Evolutionary conservation across 352 stramenopile species (phyloP).

Genomic region (Aphanomyces invadans): DNA sequence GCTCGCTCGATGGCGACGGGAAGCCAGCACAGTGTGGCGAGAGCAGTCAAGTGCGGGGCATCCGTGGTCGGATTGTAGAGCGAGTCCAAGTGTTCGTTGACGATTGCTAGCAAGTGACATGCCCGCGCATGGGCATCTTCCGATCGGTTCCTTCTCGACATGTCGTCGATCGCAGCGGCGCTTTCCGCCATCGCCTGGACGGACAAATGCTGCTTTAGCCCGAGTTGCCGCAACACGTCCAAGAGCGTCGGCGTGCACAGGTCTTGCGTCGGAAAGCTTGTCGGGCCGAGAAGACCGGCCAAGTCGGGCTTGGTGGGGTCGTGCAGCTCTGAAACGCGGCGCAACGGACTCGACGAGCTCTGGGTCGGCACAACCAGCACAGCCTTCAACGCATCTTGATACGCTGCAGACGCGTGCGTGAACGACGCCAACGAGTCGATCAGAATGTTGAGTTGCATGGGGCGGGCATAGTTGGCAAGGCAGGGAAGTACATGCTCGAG

Average conservation of each 20-base stretch:
- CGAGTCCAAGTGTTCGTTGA: slow-evolving; percentile 70
- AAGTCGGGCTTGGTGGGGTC: slow-evolving; percentile 62
- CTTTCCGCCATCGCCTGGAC: slow-evolving; percentile 67
- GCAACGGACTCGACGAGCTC: slow-evolving; percentile 35
- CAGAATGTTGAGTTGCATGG: slow-evolving; percentile 1
- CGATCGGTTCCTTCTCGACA: slow-evolving; percentile 28
- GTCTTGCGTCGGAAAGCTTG: slow-evolving; percentile 43
- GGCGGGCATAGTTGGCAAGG: slow-evolving; percentile 31
- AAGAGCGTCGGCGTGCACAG: slow-evolving; percentile 46
- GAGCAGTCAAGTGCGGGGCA: background rate
- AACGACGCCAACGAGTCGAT: slow-evolving; percentile 2
- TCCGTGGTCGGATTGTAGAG: slow-evolving; percentile 29
- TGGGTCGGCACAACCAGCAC: slow-evolving; percentile 46
- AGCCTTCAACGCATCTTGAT: slow-evolving; percentile 39
- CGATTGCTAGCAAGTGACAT: slow-evolving; percentile 48
- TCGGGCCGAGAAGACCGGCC: slow-evolving; percentile 52
- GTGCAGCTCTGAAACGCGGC: slow-evolving; percentile 46
- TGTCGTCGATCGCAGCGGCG: slow-evolving; percentile 38
- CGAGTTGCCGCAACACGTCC: slow-evolving; percentile 45
- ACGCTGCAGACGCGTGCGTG: slow-evolving; percentile 48
- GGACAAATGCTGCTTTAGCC: slow-evolving; percentile 49
- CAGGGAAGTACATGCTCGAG: slow-evolving; percentile 55
- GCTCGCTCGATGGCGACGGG: background rate
- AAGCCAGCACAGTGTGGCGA: background rate
- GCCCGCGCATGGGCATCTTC: slow-evolving; percentile 36